These are phyloP conservation scores for Serendipita indica DNA, from an alignment of 768 basidiomycete genomes.

Conservation along the genomic window DNA sequence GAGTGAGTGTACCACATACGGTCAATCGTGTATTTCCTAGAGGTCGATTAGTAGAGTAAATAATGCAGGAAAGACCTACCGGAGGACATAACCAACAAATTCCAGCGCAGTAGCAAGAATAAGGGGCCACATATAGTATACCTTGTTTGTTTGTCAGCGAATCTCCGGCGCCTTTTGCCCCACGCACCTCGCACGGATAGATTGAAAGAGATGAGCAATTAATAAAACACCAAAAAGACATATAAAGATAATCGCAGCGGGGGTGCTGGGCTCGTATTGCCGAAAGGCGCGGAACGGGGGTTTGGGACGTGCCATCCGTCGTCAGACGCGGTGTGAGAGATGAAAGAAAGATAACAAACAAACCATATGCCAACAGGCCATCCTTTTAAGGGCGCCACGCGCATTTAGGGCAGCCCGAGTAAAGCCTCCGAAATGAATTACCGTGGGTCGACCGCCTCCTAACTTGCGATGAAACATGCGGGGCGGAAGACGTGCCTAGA, in stretches of 20 bases:
- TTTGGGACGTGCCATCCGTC: not conserved
- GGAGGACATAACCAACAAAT: not conserved
- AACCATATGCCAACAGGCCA: not conserved
- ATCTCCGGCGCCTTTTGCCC: not conserved
- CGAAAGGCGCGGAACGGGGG: not conserved
- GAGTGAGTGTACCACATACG: not conserved
- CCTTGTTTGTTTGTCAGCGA: not conserved
- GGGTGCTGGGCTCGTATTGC: not conserved
- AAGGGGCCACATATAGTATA: not conserved
- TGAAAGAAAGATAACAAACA: not conserved
- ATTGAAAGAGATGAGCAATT: not conserved
- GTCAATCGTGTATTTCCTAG: not conserved
- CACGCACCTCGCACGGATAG: not conserved
- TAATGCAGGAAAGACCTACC: not conserved
- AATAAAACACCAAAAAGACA: not conserved
- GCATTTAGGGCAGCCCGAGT: not conserved
- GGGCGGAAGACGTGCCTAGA: no score
- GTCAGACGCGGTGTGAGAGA: not conserved
- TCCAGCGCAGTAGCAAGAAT: slow-evolving; percentile 3
- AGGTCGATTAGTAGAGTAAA: not conserved
- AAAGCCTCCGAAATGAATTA: not conserved
- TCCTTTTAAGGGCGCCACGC: not conserved
- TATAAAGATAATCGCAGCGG: not conserved
- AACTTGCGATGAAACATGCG: no score
- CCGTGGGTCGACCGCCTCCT: not conserved